Conservation (phyloP, 257 asterid species). For the Capsicum baccatum region DNA sequence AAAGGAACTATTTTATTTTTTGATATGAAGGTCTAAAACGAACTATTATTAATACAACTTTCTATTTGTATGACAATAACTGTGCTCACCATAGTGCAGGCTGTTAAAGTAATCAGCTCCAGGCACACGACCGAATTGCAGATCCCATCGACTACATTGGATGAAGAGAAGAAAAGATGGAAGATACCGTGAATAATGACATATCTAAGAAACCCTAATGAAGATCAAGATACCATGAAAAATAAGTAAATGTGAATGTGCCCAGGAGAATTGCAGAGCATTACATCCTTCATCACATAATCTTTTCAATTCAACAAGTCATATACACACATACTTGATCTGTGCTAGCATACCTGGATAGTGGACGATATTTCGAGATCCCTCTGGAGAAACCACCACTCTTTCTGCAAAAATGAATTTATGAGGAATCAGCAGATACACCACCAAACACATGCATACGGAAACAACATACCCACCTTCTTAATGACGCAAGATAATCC, state of each 20-base stretch:
- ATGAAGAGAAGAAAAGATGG: slow-evolving; percentile 32
- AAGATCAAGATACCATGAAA: slow-evolving; percentile 18
- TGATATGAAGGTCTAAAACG: not conserved
- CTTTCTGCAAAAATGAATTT: slow-evolving; percentile 68
- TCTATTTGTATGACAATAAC: slow-evolving; percentile 9
- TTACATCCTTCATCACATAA: not conserved
- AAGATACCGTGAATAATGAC: not conserved
- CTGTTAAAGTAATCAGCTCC: slow-evolving; percentile 69
- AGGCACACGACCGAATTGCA: slow-evolving; percentile 66
- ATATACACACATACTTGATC: not conserved
- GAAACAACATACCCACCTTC: slow-evolving; percentile 58
- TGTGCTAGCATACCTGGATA: slow-evolving; percentile 69
- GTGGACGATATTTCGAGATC: slow-evolving; percentile 87
- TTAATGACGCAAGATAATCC: slow-evolving; percentile 95
- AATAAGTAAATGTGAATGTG: slow-evolving; percentile 23
- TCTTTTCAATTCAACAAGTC: slow-evolving; percentile 8
- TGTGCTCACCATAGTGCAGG: slow-evolving; percentile 66
- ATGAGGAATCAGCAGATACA: slow-evolving; percentile 30
- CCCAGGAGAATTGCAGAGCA: not conserved
- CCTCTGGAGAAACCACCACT: slow-evolving; percentile 99
- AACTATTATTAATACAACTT: slow-evolving; percentile 1
- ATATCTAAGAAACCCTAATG: not conserved
- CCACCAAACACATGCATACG: slow-evolving; percentile 4
- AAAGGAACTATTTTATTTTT: slow-evolving; percentile 3
- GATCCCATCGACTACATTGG: slow-evolving; percentile 76